phyloP scores from a whole-genome alignment of 176 grass and related monocot species.

The Carex parvula region DNA sequence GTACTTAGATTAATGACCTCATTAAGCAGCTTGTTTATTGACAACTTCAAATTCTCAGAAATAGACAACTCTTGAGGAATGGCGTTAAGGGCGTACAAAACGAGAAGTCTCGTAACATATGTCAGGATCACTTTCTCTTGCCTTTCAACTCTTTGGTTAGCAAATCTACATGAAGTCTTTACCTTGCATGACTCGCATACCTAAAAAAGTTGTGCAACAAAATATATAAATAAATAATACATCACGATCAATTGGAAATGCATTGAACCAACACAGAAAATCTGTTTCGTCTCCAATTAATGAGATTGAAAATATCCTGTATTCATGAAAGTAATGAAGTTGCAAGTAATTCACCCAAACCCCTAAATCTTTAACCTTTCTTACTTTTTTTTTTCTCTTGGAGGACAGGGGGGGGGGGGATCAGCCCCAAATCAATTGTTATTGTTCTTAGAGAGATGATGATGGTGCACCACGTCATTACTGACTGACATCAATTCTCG shows the following conservation, averaged over 20 bases:
- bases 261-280: background rate
- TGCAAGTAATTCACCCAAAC: too few relatives aligned
- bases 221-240: background rate
- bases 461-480: background rate
- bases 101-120: slow-evolving; percentile 55
- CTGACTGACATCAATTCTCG: background rate
- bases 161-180: slow-evolving; percentile 58
- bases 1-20: slow-evolving; percentile 69
- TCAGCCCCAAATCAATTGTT: background rate
- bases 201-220: slow-evolving; percentile 31
- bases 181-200: slow-evolving; percentile 56
- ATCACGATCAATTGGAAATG: background rate
- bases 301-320: background rate
- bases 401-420: too few relatives aligned
- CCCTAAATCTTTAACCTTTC: too few relatives aligned
- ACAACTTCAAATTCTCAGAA: slow-evolving; percentile 47
- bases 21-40: slow-evolving; percentile 54
- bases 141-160: slow-evolving; percentile 44
- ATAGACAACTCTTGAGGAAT: slow-evolving; percentile 28
- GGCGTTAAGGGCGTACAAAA: slow-evolving; percentile 52
- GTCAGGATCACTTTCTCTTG: slow-evolving; percentile 63
- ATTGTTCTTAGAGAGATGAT: background rate
- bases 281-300: background rate
- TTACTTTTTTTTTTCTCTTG: too few relatives aligned
- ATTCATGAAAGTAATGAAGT: too few relatives aligned